Base-by-base conservation (phyloP, 2,329 filamentous ascomycete species). In the Colletotrichum sp. region DNA sequence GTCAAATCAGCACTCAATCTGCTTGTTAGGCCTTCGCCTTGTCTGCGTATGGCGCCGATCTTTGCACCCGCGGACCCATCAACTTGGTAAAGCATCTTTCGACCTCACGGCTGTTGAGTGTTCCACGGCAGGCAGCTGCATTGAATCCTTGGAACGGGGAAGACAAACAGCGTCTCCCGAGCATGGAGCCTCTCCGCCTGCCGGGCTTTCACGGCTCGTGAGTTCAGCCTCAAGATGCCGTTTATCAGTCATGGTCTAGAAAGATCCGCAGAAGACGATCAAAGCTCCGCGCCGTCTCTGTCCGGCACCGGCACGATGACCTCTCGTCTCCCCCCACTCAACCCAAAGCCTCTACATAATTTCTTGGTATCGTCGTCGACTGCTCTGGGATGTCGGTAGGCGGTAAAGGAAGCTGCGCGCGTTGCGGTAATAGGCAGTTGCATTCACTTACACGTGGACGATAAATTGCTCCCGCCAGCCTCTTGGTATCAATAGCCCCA, bases 361-460 rank as follows among this genome's bases (percentile, higher is more conserved):
- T 24, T 18, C 36, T 55, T 38, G 36, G 55, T 43, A 56, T 56
- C 30, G 26, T 55, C 61, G 26, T 55, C 9, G 24, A 66, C 26
- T 48, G 55, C 12, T 13, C 38, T 58, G 52, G 6, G 6, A n/a
- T 36, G 13, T 15, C 58, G 55, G 38, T 24, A 71, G 43, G 60
- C 60, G 34, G 56, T 30, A 62, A 38, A 36, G 30, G 43, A 64
- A 55, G 34, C 32, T 62, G 70, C 70, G 52, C 61, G 52, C 55
- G 32, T n/a, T 24, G 38, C 32, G 69, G 34, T 28, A 58, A 38
- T 6, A 61, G 30, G 28, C 30, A 61, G 58, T 61, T 48, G 62
- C 38, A 43, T 68, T 72, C 32, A 56, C 69, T 66, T 58, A 72
- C 62, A 75, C 73, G 73, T 75, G 73, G 73, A 75, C 26, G 32